Percentiles rank a stretch among this genome's conserved stretches.
Evolutionary conservation across 2,329 filamentous ascomycete genomes (phyloP).

Genomic region (Thelonectria rubi): DNA sequence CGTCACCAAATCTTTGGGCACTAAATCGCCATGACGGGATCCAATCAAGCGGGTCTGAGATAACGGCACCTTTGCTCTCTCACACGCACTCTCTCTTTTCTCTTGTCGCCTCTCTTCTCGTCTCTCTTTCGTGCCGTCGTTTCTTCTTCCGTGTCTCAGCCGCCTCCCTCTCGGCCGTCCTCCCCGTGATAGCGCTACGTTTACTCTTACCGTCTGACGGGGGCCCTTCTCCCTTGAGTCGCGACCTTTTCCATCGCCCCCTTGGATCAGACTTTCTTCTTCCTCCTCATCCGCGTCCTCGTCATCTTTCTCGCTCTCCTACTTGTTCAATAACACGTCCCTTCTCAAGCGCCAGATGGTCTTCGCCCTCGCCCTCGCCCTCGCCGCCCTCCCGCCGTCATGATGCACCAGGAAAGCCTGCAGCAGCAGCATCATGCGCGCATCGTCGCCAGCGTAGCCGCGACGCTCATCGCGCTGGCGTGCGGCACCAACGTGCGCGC

Average conservation of each 20-base stretch:
- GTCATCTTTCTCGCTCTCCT: slow-evolving; percentile 1
- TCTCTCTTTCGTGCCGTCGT: neutral
- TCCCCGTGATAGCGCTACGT: slow-evolving; percentile 2
- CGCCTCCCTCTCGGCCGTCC: neutral
- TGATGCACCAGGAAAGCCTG: slow-evolving; percentile 40
- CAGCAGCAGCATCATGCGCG: slow-evolving; percentile 68
- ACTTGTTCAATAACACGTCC: neutral
- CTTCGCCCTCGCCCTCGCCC: neutral
- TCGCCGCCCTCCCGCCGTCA: slow-evolving; percentile 6
- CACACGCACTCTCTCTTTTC: neutral
- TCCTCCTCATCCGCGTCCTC: neutral
- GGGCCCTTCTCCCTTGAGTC: neutral
- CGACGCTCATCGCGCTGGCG: slow-evolving; percentile 84
- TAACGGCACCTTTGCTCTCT: slow-evolving; percentile 2
- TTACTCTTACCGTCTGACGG: neutral
- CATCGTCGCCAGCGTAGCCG: slow-evolving; percentile 83
- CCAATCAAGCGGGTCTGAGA: neutral
- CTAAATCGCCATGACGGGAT: slow-evolving; percentile 4
- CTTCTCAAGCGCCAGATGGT: slow-evolving; percentile 5
- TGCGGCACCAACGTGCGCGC: slow-evolving; percentile 89
- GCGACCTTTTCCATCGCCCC: neutral
- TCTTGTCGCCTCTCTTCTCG: neutral
- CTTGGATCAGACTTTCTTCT: neutral
- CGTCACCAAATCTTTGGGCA: neutral
- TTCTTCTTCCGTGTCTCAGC: neutral